Percentiles rank a stretch among this genome's conserved stretches.
These are phyloP conservation scores for Didymella lethalis DNA, from an alignment of 2,329 filamentous ascomycete species.

Conservation along the genomic window DNA sequence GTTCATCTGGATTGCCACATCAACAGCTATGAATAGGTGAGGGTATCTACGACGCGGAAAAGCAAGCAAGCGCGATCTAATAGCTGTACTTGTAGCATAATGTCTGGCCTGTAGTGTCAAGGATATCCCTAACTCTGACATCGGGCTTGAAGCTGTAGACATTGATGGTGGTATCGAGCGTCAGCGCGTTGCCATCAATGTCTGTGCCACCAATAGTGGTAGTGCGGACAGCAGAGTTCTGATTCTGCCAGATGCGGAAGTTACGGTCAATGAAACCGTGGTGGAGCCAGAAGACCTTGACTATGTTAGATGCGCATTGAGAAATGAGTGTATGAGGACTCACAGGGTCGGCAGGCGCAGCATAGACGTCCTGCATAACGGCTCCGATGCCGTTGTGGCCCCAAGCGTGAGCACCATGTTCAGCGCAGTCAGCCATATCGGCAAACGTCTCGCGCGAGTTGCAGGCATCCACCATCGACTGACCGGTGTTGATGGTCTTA, in stretches of 20 bases:
- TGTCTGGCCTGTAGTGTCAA: constrained; percentile 35
- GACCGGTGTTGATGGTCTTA: constrained; percentile 40
- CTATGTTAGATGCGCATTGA: background rate
- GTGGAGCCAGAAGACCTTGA: constrained; percentile 56
- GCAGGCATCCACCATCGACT: constrained; percentile 43
- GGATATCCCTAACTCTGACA: constrained; percentile 40
- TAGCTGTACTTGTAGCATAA: constrained; percentile 51
- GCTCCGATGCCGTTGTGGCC: constrained; percentile 49
- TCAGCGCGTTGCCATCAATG: constrained; percentile 33
- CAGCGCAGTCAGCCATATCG: constrained; percentile 42
- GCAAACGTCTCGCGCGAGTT: constrained; percentile 35
- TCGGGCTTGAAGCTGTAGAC: constrained; percentile 39
- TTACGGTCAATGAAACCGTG: constrained; percentile 60
- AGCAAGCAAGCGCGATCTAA: constrained; percentile 22
- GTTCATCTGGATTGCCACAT: background rate
- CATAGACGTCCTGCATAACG: constrained; percentile 46
- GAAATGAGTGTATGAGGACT: background rate
- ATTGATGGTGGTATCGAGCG: constrained; percentile 39
- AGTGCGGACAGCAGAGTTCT: constrained; percentile 30
- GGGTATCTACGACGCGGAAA: constrained; percentile 6
- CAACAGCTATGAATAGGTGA: constrained; percentile 8
- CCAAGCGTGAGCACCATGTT: constrained; percentile 45
- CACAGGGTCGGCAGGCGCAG: constrained; percentile 43
- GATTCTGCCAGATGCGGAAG: constrained; percentile 61
- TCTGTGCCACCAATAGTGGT: constrained; percentile 54